Base-by-base conservation (phyloP, 345 rosid genomes). In the Hibiscus mutabilis region DNA sequence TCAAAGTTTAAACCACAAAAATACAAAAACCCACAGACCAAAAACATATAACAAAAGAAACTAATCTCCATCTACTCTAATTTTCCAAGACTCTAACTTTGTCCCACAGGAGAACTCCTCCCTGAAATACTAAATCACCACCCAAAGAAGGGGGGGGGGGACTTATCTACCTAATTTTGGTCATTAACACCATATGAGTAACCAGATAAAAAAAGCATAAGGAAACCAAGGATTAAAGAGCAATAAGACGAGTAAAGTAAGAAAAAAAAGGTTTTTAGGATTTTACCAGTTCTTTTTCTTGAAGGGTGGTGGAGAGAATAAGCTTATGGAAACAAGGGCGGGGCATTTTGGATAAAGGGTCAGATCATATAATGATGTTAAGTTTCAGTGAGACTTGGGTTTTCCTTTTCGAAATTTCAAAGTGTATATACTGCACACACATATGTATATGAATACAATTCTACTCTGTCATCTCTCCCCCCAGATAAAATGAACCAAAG, bases 241-340 rank as follows among this genome's bases (percentile, higher is more conserved):
- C 24, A 16, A 59, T 14, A 52, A 15, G 46, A 57, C 60, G 33
- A 53, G 35, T 0, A 72, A 27, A 8, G 47, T 35, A 58, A 42
- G 40, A 2, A 59, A 24, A 10, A 13, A 5, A 10, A 47, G 5
- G 44, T 0, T 9, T 59, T 29, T 40, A 12, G 69, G 24, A 12
- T 37, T 58, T 72, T 85, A 91, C 96, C 91, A 93, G 83, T 70
- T 83, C 85, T 74, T 78, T 86, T 35, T 89, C 91, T 22, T 82
- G 90, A 68, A 93, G 76, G 75, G 91, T 82, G 68, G 85, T 79
- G 70, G 88, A 71, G 78, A 88, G 84, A 70, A 93, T 84, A 76
- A 84, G 77, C 88, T 84, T 93, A 79, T 88, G 86, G 73, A 93
- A 93, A 82, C 77, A 84, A 77, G 97, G 94, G 76, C 87, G 87